A percentile compares a stretch with the other conserved stretches of the same genome.
phyloP scores from a whole-genome alignment of 345 rosid genomes.

The Hirschfeldia incana region DNA sequence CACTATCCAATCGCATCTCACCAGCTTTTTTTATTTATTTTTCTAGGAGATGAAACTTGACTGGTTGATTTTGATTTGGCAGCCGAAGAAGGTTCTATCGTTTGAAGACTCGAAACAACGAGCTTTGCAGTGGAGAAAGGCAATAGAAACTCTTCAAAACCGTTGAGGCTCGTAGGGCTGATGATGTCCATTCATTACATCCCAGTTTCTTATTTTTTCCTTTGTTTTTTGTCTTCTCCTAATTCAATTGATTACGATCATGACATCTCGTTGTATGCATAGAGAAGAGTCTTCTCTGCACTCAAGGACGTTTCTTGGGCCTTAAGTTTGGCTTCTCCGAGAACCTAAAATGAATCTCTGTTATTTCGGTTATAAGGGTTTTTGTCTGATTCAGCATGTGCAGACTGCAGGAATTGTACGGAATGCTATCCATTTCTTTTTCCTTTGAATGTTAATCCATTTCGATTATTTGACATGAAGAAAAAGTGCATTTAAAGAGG shows the following conservation, averaged over 20 bases:
- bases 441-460: not conserved
- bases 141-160: conserved; percentile 85
- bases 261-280: conserved; percentile 5
- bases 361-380: not conserved
- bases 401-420: not conserved
- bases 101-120: conserved; percentile 88
- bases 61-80: conserved; percentile 23
- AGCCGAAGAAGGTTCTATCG: conserved; percentile 93
- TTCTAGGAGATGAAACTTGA: not conserved
- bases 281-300: conserved; percentile 29
- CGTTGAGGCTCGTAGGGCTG: conserved; percentile 42
- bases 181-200: conserved; percentile 2
- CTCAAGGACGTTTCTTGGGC: conserved; percentile 13
- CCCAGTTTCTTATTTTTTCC: not conserved
- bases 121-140: conserved; percentile 95
- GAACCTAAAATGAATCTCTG: not conserved
- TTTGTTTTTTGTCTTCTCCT: not conserved
- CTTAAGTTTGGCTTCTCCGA: not conserved
- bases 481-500: not conserved
- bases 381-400: not conserved
- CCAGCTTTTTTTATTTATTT: not conserved
- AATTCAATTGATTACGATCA: conserved; percentile 14
- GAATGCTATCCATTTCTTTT: not conserved
- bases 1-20: not conserved
- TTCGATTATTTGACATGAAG: not conserved